Evolutionary conservation across 345 rosid species (phyloP), one percentile per base, ranked within the genome.

Genomic region (Salix arbutifolia): DNA sequence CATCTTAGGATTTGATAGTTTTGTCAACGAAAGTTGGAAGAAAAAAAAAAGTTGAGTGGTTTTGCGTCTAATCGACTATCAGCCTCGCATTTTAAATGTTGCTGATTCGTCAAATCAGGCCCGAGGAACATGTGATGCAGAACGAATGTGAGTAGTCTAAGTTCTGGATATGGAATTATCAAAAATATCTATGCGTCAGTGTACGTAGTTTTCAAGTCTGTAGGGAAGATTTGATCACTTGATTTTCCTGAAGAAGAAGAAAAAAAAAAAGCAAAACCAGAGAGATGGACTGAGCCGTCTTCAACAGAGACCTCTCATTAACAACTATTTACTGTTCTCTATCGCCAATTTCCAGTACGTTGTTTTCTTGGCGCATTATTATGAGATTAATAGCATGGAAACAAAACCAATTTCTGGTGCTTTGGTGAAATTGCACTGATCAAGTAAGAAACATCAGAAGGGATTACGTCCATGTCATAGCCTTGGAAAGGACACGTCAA

Each of bases 401-500:
- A 21, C 25, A 53, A 53, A 53, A 23, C 26, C 3, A 53, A 21
- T 53, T 53, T 3, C 13, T 19, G 10, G 61, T 53, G 10, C 13
- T 8, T 21, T 8, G 10, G 13, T 8, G 61, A 1, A 8, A 1
- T 56, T n/a, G 61, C 26, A 3, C 61, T 56, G 13, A 11, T 35
- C 23, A 1, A 58, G 62, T 9, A 50, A 30, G 28, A 61, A 31
- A 18, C 30, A 26, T 4, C 17, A 21, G n/a, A 58, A 2, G 12
- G 11, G 14, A 58, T 58, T 58, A 3, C 28, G 25, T 58, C 28
- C 0, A n/a, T n/a, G 78, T 31, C 67, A 75, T 70, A 70, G 53
- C 53, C 30, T 13, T 75, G 85, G 84, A 84, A 82, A 71, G 68
- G 89, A 86, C 86, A 18, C 23, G 69, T 83, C 85, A 84, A 65